Base-by-base conservation (phyloP, 257 asterid species). In the Nicotiana sylvestris region DNA sequence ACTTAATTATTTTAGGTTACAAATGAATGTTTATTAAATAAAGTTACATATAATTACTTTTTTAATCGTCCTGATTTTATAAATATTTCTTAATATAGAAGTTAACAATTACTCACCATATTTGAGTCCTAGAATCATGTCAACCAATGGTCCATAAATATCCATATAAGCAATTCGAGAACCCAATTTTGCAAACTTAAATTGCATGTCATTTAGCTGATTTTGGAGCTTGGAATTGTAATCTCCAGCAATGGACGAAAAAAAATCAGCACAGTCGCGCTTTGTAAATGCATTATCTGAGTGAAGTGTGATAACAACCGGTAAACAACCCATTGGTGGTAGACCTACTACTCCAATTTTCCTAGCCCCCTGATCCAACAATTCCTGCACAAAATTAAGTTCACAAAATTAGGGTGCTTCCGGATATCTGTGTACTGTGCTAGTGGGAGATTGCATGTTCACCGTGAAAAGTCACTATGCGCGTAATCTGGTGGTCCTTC, bases 261-360 rank as follows among this genome's bases (percentile, higher is more conserved):
- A 85, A 0, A 35, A 80, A 9, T 33, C 76, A 67, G 88, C 6
- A 83, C 98, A 95, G 1, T 77, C 84, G 1, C 97, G 92, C 18
- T 86, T 53, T 1, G 25, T 11, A 56, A 88, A 11, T 11, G 89
- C 83, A 68, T 86, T 32, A 3, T 85, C 78, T 0, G 93, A 83
- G 77, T 79, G 79, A 0, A 90, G 80, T 0, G 94, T 91, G 17
- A 93, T 92, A 21, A 90, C 93, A 0, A 89, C 0, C 0, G 97
- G 98, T 85, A 95, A 86, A 74, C 98, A 95, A 25, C 98, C 98
- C 86, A 93, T 88, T 46, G 98, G 92, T 0, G 94, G 91, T 79
- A 95, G 82, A 66, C 98, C 97, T 66, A 78, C 98, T 0, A 93
- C 91, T 49, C 94, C 98, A 1, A 95, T 93, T 16, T 90, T 86